These are phyloP conservation scores for Schizothecium vesticola DNA, from an alignment of 495 filamentous ascomycete genomes.

Conservation along the genomic window DNA sequence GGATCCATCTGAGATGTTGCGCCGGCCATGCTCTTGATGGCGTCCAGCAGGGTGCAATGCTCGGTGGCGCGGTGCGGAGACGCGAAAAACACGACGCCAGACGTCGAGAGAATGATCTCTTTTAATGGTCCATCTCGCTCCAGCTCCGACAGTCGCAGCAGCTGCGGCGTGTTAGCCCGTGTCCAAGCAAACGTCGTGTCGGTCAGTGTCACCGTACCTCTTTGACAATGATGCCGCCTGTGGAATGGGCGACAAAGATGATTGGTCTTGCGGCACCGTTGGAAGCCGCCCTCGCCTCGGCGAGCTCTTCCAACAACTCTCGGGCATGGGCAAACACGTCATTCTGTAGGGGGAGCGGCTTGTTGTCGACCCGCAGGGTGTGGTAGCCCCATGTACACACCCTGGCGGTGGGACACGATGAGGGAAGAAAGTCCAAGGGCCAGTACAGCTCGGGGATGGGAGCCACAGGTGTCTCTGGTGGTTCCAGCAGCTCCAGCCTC, in stretches of 20 bases:
- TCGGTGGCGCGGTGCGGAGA: slow-evolving; percentile 32
- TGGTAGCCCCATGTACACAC: slow-evolving; percentile 37
- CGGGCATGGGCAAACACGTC: slow-evolving; percentile 31
- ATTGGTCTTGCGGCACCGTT: slow-evolving; percentile 19
- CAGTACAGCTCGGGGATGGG: slow-evolving; percentile 24
- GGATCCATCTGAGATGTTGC: slow-evolving; percentile 21
- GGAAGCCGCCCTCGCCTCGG: slow-evolving; percentile 12
- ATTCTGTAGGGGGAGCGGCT: slow-evolving; percentile 26
- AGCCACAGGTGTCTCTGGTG: background rate
- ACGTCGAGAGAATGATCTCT: slow-evolving; percentile 27
- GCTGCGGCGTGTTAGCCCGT: slow-evolving; percentile 17
- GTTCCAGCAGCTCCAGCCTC: slow-evolving; percentile 14
- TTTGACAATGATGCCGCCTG: slow-evolving; percentile 35
- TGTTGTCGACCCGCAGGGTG: slow-evolving; percentile 22
- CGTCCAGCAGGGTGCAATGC: slow-evolving; percentile 23
- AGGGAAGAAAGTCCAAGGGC: slow-evolving; percentile 32
- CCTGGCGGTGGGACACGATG: slow-evolving; percentile 29
- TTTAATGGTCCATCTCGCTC: slow-evolving; percentile 26
- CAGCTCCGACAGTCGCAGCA: slow-evolving; percentile 27
- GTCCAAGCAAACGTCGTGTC: background rate
- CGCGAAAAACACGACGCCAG: slow-evolving; percentile 30
- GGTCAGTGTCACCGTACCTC: slow-evolving; percentile 22
- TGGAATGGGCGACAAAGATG: slow-evolving; percentile 33
- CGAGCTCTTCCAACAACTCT: slow-evolving; percentile 29
- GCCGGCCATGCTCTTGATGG: slow-evolving; percentile 32